Evolutionary conservation across 352 stramenopile genomes (phyloP).

Genomic region (Phytophthora vignae): DNA sequence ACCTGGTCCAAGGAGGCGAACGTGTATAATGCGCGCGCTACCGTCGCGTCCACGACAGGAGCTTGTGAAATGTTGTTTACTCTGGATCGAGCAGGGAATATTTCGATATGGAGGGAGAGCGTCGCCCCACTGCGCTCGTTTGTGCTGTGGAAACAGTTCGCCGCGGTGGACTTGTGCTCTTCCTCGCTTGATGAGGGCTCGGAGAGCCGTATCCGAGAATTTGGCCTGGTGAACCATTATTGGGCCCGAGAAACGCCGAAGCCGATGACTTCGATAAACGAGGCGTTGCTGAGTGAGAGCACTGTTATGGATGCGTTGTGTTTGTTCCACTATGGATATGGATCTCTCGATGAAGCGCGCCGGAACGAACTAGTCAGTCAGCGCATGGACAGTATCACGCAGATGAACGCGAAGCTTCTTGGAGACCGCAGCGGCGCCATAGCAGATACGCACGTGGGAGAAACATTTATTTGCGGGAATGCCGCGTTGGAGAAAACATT

Average conservation of each 20-base stretch:
- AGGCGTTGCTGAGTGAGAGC: constrained; percentile 68
- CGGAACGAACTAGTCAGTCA: constrained; percentile 69
- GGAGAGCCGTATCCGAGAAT: constrained; percentile 25
- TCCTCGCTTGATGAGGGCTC: constrained; percentile 19
- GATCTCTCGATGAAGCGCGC: constrained; percentile 61
- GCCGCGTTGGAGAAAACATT: constrained; percentile 67
- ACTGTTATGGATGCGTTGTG: constrained; percentile 78
- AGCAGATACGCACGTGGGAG: constrained; percentile 74
- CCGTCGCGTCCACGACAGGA: constrained; percentile 23
- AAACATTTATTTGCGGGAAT: constrained; percentile 73
- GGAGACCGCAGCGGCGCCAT: constrained; percentile 54
- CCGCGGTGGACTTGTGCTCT: constrained; percentile 44
- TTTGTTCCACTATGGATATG: constrained; percentile 77
- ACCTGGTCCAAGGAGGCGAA: constrained; percentile 68
- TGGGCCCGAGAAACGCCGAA: constrained; percentile 44
- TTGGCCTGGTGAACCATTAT: constrained; percentile 50
- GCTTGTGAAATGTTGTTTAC: constrained; percentile 79
- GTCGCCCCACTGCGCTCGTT: constrained; percentile 59
- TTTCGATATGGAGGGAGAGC: constrained; percentile 86
- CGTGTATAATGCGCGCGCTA: constrained; percentile 50
- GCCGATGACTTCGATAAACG: constrained; percentile 44
- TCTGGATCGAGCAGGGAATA: constrained; percentile 63
- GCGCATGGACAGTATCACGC: constrained; percentile 63
- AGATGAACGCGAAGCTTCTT: constrained; percentile 75
- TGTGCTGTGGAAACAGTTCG: constrained; percentile 73